Evolutionary conservation across 768 basidiomycete species (phyloP).

Genomic region (Pulveroboletus sp.): DNA sequence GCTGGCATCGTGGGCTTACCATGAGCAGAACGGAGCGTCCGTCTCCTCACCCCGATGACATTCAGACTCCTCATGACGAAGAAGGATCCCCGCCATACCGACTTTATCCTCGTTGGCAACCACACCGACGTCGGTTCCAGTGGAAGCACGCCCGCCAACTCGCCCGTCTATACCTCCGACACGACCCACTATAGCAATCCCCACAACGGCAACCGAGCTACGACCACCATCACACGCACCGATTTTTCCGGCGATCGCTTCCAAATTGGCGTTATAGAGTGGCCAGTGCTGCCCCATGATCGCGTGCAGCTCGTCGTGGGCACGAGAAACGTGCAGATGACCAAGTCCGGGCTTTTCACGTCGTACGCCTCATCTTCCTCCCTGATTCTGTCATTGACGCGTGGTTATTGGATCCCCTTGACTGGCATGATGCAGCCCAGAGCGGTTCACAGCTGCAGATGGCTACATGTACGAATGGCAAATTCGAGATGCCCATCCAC

Average conservation of each 20-base stretch:
- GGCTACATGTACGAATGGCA: slow-evolving; percentile 28
- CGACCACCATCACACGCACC: slow-evolving; percentile 23
- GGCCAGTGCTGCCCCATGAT: slow-evolving; percentile 13
- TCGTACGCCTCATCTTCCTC: slow-evolving; percentile 9
- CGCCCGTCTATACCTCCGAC: slow-evolving; percentile 14
- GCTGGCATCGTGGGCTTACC: background rate
- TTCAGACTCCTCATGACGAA: slow-evolving; percentile 18
- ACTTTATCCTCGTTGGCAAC: slow-evolving; percentile 16
- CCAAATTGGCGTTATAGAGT: slow-evolving; percentile 30
- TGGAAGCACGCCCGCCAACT: background rate
- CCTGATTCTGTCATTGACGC: background rate
- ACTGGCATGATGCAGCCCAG: slow-evolving; percentile 14
- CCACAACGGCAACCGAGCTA: slow-evolving; percentile 10
- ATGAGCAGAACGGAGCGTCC: background rate
- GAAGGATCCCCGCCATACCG: slow-evolving; percentile 24
- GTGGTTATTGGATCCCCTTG: background rate
- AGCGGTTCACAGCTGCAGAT: slow-evolving; percentile 23
- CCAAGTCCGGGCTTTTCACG: slow-evolving; percentile 19
- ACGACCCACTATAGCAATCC: slow-evolving; percentile 10
- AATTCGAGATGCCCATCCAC: slow-evolving; percentile 17
- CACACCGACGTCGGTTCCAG: too few relatives aligned
- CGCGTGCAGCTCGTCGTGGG: slow-evolving; percentile 19
- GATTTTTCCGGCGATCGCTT: slow-evolving; percentile 16
- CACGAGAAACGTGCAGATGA: slow-evolving; percentile 24
- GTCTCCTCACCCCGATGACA: slow-evolving; percentile 12